Conservation (phyloP, 345 rosid genomes). For the Punica granatum region DNA sequence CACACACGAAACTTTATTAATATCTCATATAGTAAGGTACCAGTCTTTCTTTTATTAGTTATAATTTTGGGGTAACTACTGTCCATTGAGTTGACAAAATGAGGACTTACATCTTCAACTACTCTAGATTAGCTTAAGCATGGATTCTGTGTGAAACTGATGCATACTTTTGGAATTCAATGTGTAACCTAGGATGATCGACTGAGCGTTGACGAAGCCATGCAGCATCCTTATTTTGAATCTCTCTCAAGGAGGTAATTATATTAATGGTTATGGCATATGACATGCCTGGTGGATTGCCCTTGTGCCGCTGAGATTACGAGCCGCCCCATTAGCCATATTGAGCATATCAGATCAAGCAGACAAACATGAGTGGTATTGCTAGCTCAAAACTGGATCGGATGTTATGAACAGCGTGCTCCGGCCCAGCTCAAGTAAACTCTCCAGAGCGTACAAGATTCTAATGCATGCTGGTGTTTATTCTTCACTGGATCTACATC, state of each 20-base stretch:
- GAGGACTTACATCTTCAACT: background rate
- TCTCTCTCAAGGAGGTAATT: conserved; percentile 25
- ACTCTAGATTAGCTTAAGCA: background rate
- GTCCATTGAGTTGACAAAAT: background rate
- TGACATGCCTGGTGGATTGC: background rate
- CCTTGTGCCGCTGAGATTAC: no score
- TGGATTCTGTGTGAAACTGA: background rate
- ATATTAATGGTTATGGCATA: background rate
- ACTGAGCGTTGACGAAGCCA: conserved; percentile 56
- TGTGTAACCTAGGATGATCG: conserved; percentile 52
- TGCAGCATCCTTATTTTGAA: conserved; percentile 79
- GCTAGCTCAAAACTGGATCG: no score
- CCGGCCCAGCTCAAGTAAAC: background rate
- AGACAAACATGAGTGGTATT: background rate
- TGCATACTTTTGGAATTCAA: background rate
- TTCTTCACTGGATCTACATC: no score
- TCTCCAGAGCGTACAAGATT: background rate
- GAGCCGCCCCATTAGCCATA: no score
- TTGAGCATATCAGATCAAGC: background rate
- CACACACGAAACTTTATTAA: no score
- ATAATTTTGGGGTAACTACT: background rate
- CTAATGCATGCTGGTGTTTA: background rate
- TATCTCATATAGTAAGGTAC: background rate
- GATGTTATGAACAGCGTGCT: no score
- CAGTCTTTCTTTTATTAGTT: background rate